Conservation (phyloP, 2,329 filamentous ascomycete species). For the Colletotrichum incanum region DNA sequence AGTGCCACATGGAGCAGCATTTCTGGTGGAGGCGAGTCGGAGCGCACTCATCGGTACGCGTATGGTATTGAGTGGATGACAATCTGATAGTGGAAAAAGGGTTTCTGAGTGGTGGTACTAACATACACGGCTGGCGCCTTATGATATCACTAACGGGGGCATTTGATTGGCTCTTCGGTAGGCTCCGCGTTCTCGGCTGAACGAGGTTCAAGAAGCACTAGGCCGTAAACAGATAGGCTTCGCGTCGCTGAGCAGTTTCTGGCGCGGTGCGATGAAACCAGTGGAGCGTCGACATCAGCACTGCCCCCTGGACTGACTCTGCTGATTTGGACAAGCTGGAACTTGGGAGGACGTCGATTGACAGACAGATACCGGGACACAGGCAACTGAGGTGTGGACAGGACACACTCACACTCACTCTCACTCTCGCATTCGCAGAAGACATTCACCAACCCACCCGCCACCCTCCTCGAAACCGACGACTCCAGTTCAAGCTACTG, state of each 20-base stretch:
- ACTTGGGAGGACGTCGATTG: background rate
- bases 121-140: background rate
- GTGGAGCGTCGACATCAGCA: slow-evolving; percentile 27
- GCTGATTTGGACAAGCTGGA: slow-evolving; percentile 9
- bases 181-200: background rate
- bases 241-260: slow-evolving; percentile 14
- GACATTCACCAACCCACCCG: slow-evolving; percentile 16
- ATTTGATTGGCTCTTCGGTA: slow-evolving; percentile 18
- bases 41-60: background rate
- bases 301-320: slow-evolving; percentile 26
- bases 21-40: background rate
- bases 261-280: slow-evolving; percentile 37
- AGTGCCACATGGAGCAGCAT: background rate
- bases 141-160: background rate
- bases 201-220: slow-evolving; percentile 14
- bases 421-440: slow-evolving; percentile 12
- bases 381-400: background rate
- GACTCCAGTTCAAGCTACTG: slow-evolving; percentile 28
- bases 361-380: background rate
- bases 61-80: slow-evolving; percentile 6
- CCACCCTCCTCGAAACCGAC: slow-evolving; percentile 4
- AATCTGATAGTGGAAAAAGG: slow-evolving; percentile 4
- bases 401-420: background rate
- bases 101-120: background rate
- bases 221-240: slow-evolving; percentile 17